Conservation (phyloP, 2,329 filamentous ascomycete species). For the Drechmeria coniospora region DNA sequence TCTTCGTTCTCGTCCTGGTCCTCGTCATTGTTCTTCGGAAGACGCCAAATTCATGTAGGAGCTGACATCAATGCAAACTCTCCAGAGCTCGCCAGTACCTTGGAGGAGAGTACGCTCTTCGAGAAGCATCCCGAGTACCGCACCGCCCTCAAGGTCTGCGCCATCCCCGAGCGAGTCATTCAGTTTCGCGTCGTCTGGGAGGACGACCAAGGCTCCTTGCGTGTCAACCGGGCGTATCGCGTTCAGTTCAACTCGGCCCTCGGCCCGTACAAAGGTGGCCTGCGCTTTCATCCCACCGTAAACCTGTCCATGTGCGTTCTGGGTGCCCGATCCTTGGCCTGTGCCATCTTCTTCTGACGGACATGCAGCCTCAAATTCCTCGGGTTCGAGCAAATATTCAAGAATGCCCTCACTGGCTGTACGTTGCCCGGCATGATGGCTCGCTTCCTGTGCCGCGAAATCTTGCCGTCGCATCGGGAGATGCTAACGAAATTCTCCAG, state of each 20-base stretch:
- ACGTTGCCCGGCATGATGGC: too few relatives aligned
- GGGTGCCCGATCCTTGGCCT: background rate
- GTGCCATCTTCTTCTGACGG: background rate
- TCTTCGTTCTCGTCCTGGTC: background rate
- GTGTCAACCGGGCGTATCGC: slow-evolving; percentile 89
- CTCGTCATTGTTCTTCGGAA: too few relatives aligned
- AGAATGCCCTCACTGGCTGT: slow-evolving; percentile 95
- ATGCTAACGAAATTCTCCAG: slow-evolving; percentile 11
- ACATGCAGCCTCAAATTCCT: slow-evolving; percentile 67
- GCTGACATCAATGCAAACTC: too few relatives aligned
- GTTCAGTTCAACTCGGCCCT: slow-evolving; percentile 98
- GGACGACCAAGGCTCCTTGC: slow-evolving; percentile 74
- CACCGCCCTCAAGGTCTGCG: slow-evolving; percentile 72
- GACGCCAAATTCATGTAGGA: too few relatives aligned
- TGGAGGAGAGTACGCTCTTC: slow-evolving; percentile 89
- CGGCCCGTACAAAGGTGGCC: slow-evolving; percentile 94
- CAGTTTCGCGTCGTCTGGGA: slow-evolving; percentile 98
- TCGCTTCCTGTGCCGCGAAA: too few relatives aligned
- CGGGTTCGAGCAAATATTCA: slow-evolving; percentile 98
- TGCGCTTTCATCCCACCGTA: slow-evolving; percentile 84
- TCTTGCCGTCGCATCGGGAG: background rate
- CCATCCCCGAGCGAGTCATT: slow-evolving; percentile 87
- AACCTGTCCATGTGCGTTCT: slow-evolving; percentile 47
- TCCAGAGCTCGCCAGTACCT: slow-evolving; percentile 80
- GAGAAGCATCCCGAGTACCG: slow-evolving; percentile 87